A percentile compares a stretch with the other conserved stretches of the same genome.
Evolutionary conservation across 257 asterid genomes (phyloP).

Genomic region (Ballota nigra): DNA sequence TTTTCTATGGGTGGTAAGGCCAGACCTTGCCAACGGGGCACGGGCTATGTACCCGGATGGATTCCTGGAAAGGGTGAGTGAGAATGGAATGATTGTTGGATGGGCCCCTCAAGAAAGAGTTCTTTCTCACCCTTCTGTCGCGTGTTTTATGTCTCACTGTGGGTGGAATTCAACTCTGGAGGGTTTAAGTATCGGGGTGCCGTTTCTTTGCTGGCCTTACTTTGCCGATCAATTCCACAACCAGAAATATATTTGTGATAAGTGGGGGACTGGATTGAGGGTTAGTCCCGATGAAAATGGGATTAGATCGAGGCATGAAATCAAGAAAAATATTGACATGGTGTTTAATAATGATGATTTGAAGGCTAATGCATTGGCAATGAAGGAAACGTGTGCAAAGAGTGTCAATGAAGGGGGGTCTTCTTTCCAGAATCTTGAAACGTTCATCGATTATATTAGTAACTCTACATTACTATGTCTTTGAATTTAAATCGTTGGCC

Average conservation of each 20-base stretch:
- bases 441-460: background rate
- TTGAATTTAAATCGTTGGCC: too few species aligned
- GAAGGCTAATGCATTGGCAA: background rate
- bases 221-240: constrained; percentile 36
- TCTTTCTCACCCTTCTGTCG: constrained; percentile 29
- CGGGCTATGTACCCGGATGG: background rate
- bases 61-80: constrained; percentile 28
- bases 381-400: background rate
- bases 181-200: constrained; percentile 32
- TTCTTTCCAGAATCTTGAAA: background rate
- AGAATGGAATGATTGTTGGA: constrained; percentile 29
- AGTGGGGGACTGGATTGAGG: constrained; percentile 10
- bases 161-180: constrained; percentile 45
- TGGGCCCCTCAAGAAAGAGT: constrained; percentile 45
- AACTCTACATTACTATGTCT: background rate
- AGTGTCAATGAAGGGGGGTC: background rate
- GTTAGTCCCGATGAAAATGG: background rate
- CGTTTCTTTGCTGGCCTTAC: constrained; percentile 45
- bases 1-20: constrained; percentile 6
- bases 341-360: background rate
- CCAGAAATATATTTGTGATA: constrained; percentile 26
- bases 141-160: constrained; percentile 41
- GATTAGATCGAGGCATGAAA: background rate
- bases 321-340: background rate
- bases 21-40: background rate